Evolutionary conservation across 2,329 filamentous ascomycete species (phyloP), one percentile per base, ranked within the genome.

Genomic region (Stagonosporopsis rhizophila): DNA sequence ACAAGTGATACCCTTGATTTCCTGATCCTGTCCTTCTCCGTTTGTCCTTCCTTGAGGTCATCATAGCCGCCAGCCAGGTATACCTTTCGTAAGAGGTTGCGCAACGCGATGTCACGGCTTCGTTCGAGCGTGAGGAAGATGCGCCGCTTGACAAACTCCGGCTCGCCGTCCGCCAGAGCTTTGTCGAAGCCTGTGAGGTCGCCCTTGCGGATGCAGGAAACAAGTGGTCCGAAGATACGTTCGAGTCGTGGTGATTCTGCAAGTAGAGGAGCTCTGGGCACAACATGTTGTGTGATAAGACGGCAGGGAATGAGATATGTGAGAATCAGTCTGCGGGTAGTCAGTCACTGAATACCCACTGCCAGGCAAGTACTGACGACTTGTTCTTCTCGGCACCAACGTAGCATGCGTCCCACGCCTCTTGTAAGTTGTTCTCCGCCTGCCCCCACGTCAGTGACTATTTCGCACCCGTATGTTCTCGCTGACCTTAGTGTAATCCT

Each of bases 121-220:
- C 95, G 87, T 74, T 99, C 95, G 0, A 99, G 83, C 0, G 95
- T 97, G 20, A 99, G 85, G 76, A 98, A 99, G 66, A 99, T 96
- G 40, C 94, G 89, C 27, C 90, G 87, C 75, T 90, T 94, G 61
- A 98, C 92, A 66, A 98, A 96, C 65, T 95, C 91, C n/a, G 92
- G 87, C 77, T 98, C 93, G 23, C 90, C 89, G 7, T 88, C 86
- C 45, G 88, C 84, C 25, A 99, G 83, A 2, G 93, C 92, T 17
- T 86, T 79, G 67, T 97, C 93, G 68, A 98, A 98, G 11, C 87
- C 89, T 47, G 87, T 84, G 9, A 99, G 85, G 66, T 97, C 89
- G 27, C 92, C 94, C 54, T 82, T 85, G 66, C 89, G 90, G 73
- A 99, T 96, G 73, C 90, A 92, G 35, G 81, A 79, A 30, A 88